A percentile compares a stretch with the other conserved stretches of the same genome.
Conservation (phyloP, 768 basidiomycete genomes). For the Lyophyllum semitale region DNA sequence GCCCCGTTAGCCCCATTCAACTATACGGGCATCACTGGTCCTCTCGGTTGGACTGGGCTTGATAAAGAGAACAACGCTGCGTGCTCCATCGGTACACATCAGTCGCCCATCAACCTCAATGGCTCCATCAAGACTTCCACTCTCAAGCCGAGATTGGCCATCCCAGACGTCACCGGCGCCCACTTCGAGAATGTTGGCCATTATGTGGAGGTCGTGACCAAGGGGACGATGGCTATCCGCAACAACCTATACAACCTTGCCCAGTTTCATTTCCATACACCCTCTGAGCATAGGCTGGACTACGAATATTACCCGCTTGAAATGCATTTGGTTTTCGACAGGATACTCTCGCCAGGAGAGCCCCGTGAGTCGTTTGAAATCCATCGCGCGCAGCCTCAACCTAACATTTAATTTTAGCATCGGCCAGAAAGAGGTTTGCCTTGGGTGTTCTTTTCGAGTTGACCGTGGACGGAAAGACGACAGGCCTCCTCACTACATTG, state of each 20-base stretch:
- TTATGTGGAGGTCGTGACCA: background rate
- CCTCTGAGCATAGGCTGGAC: constrained; percentile 10
- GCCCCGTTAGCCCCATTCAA: too few relatives aligned
- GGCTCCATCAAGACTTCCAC: background rate
- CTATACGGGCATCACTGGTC: constrained; percentile 12
- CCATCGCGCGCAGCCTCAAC: too few relatives aligned
- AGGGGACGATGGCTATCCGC: background rate
- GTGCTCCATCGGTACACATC: constrained; percentile 4
- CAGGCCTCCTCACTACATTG: constrained; percentile 3
- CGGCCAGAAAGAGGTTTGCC: too few relatives aligned
- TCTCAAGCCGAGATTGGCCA: background rate
- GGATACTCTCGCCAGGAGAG: too few relatives aligned
- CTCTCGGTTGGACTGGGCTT: constrained; percentile 12
- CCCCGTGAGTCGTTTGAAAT: background rate
- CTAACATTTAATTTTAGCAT: too few relatives aligned
- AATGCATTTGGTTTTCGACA: constrained; percentile 15
- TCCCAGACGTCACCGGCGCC: background rate
- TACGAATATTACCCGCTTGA: constrained; percentile 11
- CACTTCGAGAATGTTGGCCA: background rate
- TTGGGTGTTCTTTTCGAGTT: constrained; percentile 10
- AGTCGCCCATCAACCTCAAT: constrained; percentile 16
- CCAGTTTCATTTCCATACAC: constrained; percentile 18
- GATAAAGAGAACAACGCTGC: background rate
- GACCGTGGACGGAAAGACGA: background rate
- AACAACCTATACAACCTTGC: background rate